A percentile compares a stretch with the other conserved stretches of the same genome.
Evolutionary conservation across 129 eudicot genomes (phyloP).

Genomic region (Heracleum sosnowskyi): DNA sequence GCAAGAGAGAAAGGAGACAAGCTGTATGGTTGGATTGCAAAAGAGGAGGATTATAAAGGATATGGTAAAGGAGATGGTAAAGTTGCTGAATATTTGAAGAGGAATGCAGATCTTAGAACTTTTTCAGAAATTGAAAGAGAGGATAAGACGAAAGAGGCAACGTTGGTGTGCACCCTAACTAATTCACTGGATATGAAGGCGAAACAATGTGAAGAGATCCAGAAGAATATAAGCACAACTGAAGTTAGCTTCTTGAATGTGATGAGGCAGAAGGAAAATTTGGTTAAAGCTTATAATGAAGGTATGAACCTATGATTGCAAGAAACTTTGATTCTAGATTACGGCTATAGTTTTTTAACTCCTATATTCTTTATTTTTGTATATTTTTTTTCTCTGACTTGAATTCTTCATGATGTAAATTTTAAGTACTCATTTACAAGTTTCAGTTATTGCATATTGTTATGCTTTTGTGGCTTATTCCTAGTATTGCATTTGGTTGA

Average conservation of each 20-base stretch:
- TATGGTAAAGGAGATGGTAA: no score
- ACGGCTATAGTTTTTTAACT: neutral
- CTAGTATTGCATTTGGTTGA: neutral
- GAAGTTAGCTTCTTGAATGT: constrained; percentile 16
- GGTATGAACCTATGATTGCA: neutral
- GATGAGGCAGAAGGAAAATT: constrained; percentile 1
- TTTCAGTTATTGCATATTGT: neutral
- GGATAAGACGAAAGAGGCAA: constrained; percentile 24
- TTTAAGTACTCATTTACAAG: neutral
- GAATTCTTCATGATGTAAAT: neutral
- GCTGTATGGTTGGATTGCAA: constrained; percentile 67
- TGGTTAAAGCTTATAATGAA: constrained; percentile 5
- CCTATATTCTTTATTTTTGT: neutral
- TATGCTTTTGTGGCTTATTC: neutral
- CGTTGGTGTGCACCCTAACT: constrained; percentile 30
- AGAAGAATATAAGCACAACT: constrained; percentile 36
- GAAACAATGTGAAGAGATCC: constrained; percentile 39
- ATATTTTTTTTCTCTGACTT: neutral
- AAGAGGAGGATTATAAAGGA: constrained; percentile 49
- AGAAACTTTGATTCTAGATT: neutral
- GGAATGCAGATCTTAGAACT: constrained; percentile 50
- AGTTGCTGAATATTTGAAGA: constrained; percentile 39
- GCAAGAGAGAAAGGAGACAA: constrained; percentile 37
- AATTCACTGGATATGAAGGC: constrained; percentile 28
- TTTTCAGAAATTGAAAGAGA: constrained; percentile 46